These are phyloP conservation scores for Penicillium oxalicum DNA, from an alignment of 2,329 filamentous ascomycete genomes.

Conservation along the genomic window DNA sequence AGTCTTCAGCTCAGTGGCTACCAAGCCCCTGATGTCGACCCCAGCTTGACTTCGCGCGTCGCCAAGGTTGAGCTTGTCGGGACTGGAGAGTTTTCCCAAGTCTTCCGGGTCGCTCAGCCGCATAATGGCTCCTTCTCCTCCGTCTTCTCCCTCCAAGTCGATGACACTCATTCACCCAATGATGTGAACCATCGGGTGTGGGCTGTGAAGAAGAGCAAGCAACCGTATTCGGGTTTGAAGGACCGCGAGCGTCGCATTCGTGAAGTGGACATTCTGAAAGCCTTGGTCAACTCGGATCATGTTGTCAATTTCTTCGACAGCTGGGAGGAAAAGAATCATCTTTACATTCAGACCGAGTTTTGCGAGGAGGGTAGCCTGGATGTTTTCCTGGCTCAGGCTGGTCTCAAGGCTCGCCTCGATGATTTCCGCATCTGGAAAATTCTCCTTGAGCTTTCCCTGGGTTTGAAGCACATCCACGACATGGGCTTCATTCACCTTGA, in stretches of 20 bases:
- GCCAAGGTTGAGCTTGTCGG: constrained; percentile 74
- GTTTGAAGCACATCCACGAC: constrained; percentile 83
- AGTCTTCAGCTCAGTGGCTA: constrained; percentile 65
- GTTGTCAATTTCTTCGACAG: constrained; percentile 75
- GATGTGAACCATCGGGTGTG: constrained; percentile 60
- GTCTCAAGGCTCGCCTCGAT: constrained; percentile 78
- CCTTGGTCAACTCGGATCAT: constrained; percentile 75
- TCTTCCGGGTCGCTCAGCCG: constrained; percentile 66
- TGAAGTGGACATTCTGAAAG: constrained; percentile 73
- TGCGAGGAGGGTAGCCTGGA: constrained; percentile 92
- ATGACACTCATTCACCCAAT: constrained; percentile 48
- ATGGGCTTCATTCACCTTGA: constrained; percentile 71
- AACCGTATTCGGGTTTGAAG: constrained; percentile 68
- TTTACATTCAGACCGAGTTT: constrained; percentile 97
- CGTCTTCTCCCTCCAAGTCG: constrained; percentile 43
- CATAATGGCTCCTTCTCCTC: constrained; percentile 33
- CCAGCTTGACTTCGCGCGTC: constrained; percentile 67
- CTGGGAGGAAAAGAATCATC: constrained; percentile 78
- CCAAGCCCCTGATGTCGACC: constrained; percentile 68
- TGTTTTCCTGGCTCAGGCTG: constrained; percentile 74
- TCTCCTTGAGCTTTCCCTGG: constrained; percentile 74
- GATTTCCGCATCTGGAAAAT: constrained; percentile 99
- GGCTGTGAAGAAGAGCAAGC: constrained; percentile 89
- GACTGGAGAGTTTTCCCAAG: constrained; percentile 86
- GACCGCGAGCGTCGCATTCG: constrained; percentile 79